Percentiles rank a stretch among this genome's conserved stretches.
phyloP scores from a whole-genome alignment of 1,139 yeast species.

The Spathaspora sp. region DNA sequence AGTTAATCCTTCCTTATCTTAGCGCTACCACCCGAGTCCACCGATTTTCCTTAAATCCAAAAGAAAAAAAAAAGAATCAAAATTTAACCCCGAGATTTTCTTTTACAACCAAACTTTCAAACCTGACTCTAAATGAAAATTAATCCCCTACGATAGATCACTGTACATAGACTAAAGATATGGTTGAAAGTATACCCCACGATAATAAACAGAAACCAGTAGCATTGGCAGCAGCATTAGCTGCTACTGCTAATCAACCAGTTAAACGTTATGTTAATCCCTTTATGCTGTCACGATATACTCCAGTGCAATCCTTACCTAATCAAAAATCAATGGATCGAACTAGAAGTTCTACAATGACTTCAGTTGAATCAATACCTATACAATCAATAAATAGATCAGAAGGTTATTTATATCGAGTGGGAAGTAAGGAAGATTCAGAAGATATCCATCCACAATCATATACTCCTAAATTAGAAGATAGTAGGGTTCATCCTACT shows the following conservation, averaged over 20 bases:
- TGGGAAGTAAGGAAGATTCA: neutral
- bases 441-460: neutral
- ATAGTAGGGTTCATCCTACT: slow-evolving; percentile 3
- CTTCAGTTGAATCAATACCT: slow-evolving; percentile 5
- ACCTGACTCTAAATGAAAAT: neutral
- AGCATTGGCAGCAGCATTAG: neutral
- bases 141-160: neutral
- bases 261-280: neutral
- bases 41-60: neutral
- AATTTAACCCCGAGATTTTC: neutral
- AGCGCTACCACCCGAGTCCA: neutral
- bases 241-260: neutral
- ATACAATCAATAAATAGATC: slow-evolving; percentile 2
- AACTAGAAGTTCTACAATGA: slow-evolving; percentile 4
- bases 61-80: neutral
- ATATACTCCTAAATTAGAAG: slow-evolving; percentile 1
- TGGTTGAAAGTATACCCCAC: neutral
- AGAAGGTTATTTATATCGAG: slow-evolving; percentile 7
- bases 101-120: neutral
- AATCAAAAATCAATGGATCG: slow-evolving; percentile 3
- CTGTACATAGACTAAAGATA: neutral
- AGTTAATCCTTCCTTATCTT: no score
- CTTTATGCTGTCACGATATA: neutral
- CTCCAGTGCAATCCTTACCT: neutral
- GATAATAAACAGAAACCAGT: neutral